Conservation (phyloP, 257 asterid genomes). For the Buddleja alternifolia region DNA sequence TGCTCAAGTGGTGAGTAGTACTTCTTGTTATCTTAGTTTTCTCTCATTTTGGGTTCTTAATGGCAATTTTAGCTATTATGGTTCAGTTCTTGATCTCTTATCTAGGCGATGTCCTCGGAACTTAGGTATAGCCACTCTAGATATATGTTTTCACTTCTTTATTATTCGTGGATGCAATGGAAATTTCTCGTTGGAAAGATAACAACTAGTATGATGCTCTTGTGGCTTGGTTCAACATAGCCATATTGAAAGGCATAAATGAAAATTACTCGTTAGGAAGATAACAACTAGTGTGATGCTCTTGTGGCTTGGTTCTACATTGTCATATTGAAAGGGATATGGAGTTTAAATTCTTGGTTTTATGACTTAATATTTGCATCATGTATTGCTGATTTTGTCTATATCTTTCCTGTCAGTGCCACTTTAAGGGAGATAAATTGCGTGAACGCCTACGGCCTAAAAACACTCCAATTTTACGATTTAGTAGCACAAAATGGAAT, state of each 20-base stretch:
- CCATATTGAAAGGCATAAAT: too few relatives aligned
- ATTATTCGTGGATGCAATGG: neutral
- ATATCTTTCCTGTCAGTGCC: slow-evolving; percentile 29
- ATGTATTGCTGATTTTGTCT: slow-evolving; percentile 13
- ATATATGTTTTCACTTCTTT: neutral
- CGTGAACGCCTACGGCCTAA: slow-evolving; percentile 7
- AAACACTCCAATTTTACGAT: slow-evolving; percentile 18
- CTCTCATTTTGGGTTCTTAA: too few relatives aligned
- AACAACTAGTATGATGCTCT: too few relatives aligned
- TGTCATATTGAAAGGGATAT: neutral
- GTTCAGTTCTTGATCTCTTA: neutral
- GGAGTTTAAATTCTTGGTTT: neutral
- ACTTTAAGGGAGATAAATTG: slow-evolving; percentile 20
- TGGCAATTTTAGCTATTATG: neutral
- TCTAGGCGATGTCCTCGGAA: neutral
- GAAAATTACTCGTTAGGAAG: too few relatives aligned
- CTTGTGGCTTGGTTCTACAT: neutral
- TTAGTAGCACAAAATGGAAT: slow-evolving; percentile 29
- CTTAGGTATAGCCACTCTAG: neutral
- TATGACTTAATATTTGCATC: neutral
- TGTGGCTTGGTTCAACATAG: too few relatives aligned
- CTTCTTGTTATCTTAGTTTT: neutral
- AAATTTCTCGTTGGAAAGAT: too few relatives aligned
- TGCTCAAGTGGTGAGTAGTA: slow-evolving; percentile 41
- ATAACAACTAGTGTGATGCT: neutral